A percentile compares a stretch with the other conserved stretches of the same genome.
These are phyloP conservation scores for Cercophora newfieldiana DNA, from an alignment of 495 filamentous ascomycete species.

Conservation along the genomic window DNA sequence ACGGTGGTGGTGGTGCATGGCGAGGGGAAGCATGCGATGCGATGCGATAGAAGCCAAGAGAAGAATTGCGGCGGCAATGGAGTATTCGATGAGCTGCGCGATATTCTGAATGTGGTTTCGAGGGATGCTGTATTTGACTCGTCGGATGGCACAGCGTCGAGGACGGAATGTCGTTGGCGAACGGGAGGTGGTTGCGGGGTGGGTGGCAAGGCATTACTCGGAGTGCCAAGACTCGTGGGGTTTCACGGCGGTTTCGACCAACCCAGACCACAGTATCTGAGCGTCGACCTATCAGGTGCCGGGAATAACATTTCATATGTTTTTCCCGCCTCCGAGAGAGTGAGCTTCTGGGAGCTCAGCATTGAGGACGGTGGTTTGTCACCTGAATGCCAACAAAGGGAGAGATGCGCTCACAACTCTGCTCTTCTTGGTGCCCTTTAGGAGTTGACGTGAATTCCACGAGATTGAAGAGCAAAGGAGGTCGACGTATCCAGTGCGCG, in stretches of 20 bases:
- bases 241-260: slow-evolving; percentile 2
- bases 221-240: neutral
- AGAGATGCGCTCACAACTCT: too few relatives aligned
- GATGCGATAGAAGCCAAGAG: neutral
- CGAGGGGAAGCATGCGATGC: neutral
- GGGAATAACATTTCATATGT: neutral
- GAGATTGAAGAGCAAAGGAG: too few relatives aligned
- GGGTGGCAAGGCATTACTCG: neutral
- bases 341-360: too few relatives aligned
- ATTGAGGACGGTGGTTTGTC: too few relatives aligned
- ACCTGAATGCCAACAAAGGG: too few relatives aligned
- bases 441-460: too few relatives aligned
- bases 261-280: neutral
- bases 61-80: too few relatives aligned
- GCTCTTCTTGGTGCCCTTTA: too few relatives aligned
- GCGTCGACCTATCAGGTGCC: neutral
- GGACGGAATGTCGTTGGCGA: neutral
- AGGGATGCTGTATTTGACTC: neutral
- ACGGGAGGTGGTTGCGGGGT: neutral
- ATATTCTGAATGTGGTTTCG: neutral
- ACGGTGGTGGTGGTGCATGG: neutral
- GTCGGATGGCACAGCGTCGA: slow-evolving; percentile 1
- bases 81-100: neutral
- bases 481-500: neutral
- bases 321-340: neutral